Percentiles rank a stretch among this genome's conserved stretches.
These are phyloP conservation scores for Talaromyces nanjingensis DNA, from an alignment of 495 filamentous ascomycete genomes.

Conservation along the genomic window DNA sequence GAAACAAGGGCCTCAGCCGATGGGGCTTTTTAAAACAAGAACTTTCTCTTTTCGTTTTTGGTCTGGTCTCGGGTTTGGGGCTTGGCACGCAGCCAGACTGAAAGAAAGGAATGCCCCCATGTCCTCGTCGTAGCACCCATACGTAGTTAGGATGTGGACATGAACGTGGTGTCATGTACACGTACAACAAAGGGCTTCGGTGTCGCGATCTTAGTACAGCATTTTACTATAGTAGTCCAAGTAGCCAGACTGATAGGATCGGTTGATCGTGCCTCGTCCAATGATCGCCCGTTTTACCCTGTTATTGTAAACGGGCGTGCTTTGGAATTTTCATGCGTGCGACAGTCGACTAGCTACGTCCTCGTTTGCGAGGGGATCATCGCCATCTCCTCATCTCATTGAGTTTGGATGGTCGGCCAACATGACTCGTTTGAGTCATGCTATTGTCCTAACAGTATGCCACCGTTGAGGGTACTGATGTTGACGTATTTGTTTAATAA, in stretches of 20 bases:
- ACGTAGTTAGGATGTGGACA: no score
- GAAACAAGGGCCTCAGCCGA: not conserved
- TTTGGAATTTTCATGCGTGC: not conserved
- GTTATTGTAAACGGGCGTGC: not conserved
- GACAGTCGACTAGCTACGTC: not conserved
- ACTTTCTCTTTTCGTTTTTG: no score
- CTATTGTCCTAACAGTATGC: not conserved
- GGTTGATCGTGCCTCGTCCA: not conserved
- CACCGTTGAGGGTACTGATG: no score
- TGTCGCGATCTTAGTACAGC: no score
- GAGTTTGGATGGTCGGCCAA: not conserved
- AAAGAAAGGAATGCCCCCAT: no score
- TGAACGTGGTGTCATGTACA: not conserved
- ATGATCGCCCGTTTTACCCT: not conserved
- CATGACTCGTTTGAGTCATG: not conserved
- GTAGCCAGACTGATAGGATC: not conserved
- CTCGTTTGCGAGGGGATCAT: not conserved
- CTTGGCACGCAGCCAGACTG: no score
- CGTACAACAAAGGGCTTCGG: not conserved
- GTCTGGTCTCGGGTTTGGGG: no score
- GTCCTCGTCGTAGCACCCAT: no score
- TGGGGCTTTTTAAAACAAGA: no score
- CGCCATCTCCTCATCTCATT: not conserved
- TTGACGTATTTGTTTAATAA: no score
- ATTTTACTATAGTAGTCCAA: no score